Base-by-base conservation (phyloP, 1,284 basidiomycete genomes). In the Apiotrichum gamsii region DNA sequence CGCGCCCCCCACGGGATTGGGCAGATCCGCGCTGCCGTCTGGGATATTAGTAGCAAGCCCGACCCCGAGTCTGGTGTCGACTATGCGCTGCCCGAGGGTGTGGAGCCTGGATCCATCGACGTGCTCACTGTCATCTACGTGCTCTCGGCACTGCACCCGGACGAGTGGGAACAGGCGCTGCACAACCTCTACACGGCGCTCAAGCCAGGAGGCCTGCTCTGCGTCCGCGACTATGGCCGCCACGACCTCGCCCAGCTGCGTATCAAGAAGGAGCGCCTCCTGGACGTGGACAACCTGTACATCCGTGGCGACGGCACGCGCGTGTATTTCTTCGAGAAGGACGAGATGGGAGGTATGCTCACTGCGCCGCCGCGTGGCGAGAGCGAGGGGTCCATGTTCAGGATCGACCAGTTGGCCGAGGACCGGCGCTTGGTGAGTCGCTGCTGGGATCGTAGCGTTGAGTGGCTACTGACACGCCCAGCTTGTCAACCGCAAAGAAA, bases 301-400 rank as follows among this genome's bases (percentile, higher is more conserved):
- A 84, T 93, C 41, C 80, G 94, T 39, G 94, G 94, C 1, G 94
- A 98, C 71, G 94, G 93, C 57, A 98, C 94, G 0, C 77, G 95
- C 29, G 93, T 96, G 0, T 96, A 95, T 70, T 96, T 95, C 69
- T 96, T 96, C 61, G 85, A 57, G 18, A 60, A 61, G 88, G 89
- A 91, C 59, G 89, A 95, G 68, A 74, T 95, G 0, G 80, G 85
- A 0, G 67, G 82, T 30, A 76, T 94, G 43, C 87, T 94, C 64
- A 87, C 86, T 1, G 83, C 83, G 2, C 65, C 75, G 1, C 76
- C 62, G 11, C 41, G 43, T 13, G 47, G 30, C 14, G 28, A 20
- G 5, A 32, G 15, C 14, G 49, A 35, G 36, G 43, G 28, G n/a
- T 39, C 46, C 29, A 72, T 87, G 39, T 91, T 95, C 69, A 64